Evolutionary conservation across 176 grass and related monocot genomes (phyloP).

Genomic region (Rhynchospora breviuscula): DNA sequence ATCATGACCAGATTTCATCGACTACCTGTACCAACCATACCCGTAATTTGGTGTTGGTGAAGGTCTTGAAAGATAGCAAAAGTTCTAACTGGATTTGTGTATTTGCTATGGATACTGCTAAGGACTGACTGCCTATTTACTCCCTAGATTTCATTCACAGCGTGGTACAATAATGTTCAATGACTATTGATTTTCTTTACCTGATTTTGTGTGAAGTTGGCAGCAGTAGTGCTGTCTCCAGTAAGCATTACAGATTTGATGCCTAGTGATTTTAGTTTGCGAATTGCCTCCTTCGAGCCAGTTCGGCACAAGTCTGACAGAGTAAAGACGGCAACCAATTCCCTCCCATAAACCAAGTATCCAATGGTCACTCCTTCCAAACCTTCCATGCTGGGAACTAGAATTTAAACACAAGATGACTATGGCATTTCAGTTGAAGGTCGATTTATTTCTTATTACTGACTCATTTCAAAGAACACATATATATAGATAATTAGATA

Average conservation of each 20-base stretch:
- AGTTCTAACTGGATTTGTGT: background rate
- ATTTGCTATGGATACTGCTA: background rate
- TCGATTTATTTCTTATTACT: background rate
- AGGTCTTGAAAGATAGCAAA: background rate
- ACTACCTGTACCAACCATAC: background rate
- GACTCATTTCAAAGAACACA: conserved; percentile 3
- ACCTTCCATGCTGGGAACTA: conserved; percentile 53
- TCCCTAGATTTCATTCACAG: background rate
- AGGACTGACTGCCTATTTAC: background rate
- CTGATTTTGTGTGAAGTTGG: conserved; percentile 73
- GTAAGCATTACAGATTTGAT: conserved; percentile 91
- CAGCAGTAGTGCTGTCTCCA: conserved; percentile 65
- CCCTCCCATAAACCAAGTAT: conserved; percentile 44
- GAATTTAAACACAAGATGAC: background rate
- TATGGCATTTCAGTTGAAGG: background rate
- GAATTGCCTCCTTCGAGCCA: conserved; percentile 71
- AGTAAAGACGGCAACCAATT: conserved; percentile 68
- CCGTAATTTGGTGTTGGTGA: background rate
- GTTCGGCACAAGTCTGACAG: conserved; percentile 81
- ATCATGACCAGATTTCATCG: background rate
- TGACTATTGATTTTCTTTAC: conserved; percentile 28
- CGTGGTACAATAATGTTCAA: background rate
- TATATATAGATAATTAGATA: too few species aligned
- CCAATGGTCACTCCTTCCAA: conserved; percentile 62
- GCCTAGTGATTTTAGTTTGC: conserved; percentile 61